Evolutionary conservation across 371 early-diverging fungal species (phyloP), one percentile per base, ranked within the genome.

Genomic region (Haplosporangium sp.): DNA sequence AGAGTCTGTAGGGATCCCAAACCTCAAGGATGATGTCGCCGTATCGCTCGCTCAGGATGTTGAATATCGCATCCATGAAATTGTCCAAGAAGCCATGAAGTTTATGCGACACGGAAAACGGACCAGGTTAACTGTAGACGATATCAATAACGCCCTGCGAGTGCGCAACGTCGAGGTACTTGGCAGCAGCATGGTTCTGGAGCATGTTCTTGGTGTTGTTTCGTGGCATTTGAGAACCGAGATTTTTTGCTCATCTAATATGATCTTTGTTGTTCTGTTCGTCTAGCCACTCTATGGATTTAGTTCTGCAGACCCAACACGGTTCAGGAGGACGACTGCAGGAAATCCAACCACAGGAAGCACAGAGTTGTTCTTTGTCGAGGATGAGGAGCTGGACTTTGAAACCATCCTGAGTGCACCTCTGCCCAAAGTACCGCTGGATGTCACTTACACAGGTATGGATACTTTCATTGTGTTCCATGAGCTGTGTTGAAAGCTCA

Each of bases 101-200:
- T 99, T 99, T 80, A 99, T 99, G 99, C 88, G 95, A 46, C 99
- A 98, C 62, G 92, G 96, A 10, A 93, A 95, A 81, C 89, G 99
- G 70, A 89, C 92, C 18, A 93, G 92, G 75, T 83, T 99, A 36
- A 87, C 87, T 0, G 92, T 96, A 0, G 94, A 95, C 23, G 99
- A 99, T 80, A 91, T 99, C 60, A 99, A 99, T 83, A 86, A 93
- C 69, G 99, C 99, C 1, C 86, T 99, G 55, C 90, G 94, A 16
- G 95, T 98, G 36, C 91, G 95, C 63, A 99, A 99, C 76, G 94
- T 99, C 23, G 99, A 99, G 84, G 94, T 94, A 83, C 29, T 29
- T 29, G 29, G 29, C 29, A 29, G 29, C 29, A 4, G 4, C 29
- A 29, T 29, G 29, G 4, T 4, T 29, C 2, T 29, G 29, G 29